These are phyloP conservation scores for Haplographium delicatum DNA, from an alignment of 495 filamentous ascomycete species.

Conservation along the genomic window DNA sequence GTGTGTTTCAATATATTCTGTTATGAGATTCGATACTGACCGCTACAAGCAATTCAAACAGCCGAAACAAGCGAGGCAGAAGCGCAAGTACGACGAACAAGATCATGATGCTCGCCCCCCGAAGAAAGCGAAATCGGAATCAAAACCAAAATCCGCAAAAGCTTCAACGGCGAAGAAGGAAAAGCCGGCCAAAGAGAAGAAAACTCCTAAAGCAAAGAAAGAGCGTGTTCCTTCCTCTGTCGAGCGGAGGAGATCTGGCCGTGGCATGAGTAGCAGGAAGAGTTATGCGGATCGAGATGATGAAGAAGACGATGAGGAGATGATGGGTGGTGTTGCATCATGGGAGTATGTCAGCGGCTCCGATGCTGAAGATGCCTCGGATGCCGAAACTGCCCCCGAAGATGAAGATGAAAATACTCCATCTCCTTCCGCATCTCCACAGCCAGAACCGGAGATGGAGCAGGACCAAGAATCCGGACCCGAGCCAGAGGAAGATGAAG, in stretches of 20 bases:
- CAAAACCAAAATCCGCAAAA: slow-evolving; percentile 26
- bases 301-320: slow-evolving; percentile 51
- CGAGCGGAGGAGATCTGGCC: slow-evolving; percentile 47
- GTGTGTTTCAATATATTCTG: no score
- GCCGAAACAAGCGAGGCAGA: slow-evolving; percentile 15
- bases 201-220: slow-evolving; percentile 32
- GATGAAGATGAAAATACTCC: no score
- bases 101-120: slow-evolving; percentile 32
- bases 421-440: no score
- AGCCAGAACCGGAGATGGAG: background rate
- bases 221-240: slow-evolving; percentile 28
- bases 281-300: slow-evolving; percentile 46
- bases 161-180: slow-evolving; percentile 28
- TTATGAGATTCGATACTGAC: no score
- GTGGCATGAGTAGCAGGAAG: slow-evolving; percentile 33
- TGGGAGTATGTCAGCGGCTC: slow-evolving; percentile 41
- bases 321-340: slow-evolving; percentile 48
- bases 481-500: slow-evolving; percentile 1
- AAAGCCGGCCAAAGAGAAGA: slow-evolving; percentile 27
- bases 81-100: slow-evolving; percentile 44
- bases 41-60: background rate
- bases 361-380: slow-evolving; percentile 4
- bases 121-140: slow-evolving; percentile 28
- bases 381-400: no score
- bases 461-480: background rate